A percentile compares a stretch with the other conserved stretches of the same genome.
phyloP scores from a whole-genome alignment of 352 stramenopile species.

The Pythium volutum region DNA sequence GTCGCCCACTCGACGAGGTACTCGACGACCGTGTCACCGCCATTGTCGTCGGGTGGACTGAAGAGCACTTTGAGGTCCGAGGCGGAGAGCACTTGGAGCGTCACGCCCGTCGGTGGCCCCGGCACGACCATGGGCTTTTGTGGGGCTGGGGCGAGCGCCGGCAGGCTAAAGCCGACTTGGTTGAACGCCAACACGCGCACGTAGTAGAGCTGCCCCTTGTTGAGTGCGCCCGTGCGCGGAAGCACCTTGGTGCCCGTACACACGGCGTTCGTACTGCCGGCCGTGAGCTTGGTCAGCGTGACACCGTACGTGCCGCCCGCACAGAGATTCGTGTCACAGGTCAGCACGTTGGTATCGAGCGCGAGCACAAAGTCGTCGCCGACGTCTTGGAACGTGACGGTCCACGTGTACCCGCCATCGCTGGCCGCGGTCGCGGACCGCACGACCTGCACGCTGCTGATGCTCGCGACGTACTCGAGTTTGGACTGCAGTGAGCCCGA shows the following conservation, averaged over 20 bases:
- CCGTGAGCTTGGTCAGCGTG: constrained; percentile 52
- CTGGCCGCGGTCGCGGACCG: constrained; percentile 39
- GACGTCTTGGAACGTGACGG: constrained; percentile 88
- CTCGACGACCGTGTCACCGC: constrained; percentile 82
- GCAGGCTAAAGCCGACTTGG: constrained; percentile 88
- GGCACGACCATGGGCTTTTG: constrained; percentile 83
- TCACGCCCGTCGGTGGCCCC: constrained; percentile 66
- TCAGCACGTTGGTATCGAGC: constrained; percentile 28
- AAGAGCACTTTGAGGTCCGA: constrained; percentile 91
- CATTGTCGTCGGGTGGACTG: constrained; percentile 77
- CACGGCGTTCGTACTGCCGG: constrained; percentile 60
- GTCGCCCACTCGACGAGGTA: constrained; percentile 94
- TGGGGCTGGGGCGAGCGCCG: constrained; percentile 40
- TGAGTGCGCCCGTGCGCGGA: constrained; percentile 59
- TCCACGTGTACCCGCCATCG: constrained; percentile 80
- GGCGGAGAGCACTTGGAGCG: constrained; percentile 58
- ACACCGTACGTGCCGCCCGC: constrained; percentile 37
- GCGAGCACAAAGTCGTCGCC: constrained; percentile 77
- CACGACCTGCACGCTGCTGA: constrained; percentile 75
- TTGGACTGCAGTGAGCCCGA: constrained; percentile 79
- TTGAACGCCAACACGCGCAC: constrained; percentile 95
- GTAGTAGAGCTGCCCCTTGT: constrained; percentile 92
- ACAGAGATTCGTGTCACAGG: constrained; percentile 24
- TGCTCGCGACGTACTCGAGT: constrained; percentile 40
- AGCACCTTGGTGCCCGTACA: constrained; percentile 86